phyloP scores from a whole-genome alignment of 345 rosid genomes.

The Citrus maxima region DNA sequence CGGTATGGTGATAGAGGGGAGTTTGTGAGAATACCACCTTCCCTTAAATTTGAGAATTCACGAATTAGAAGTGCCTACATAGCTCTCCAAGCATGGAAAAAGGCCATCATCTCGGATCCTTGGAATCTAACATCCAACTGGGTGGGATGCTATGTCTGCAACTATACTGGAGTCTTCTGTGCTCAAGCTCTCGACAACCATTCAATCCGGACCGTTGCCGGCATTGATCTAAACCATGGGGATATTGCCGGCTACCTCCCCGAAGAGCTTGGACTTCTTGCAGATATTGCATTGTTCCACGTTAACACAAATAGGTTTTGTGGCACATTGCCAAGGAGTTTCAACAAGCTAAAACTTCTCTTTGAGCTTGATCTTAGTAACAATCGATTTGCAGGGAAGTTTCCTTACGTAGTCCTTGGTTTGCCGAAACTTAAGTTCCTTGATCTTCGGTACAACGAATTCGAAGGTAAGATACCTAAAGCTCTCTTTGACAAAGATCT shows the following conservation, averaged over 20 bases:
- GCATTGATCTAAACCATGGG: conserved; percentile 71
- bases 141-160: conserved; percentile 72
- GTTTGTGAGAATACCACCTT: conserved; percentile 35
- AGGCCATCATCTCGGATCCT: conserved; percentile 65
- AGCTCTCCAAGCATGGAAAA: conserved; percentile 86
- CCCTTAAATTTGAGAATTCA: conserved; percentile 46
- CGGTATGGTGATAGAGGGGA: conserved; percentile 16
- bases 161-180: conserved; percentile 76
- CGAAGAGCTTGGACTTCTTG: conserved; percentile 62
- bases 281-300: conserved; percentile 62
- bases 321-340: conserved; percentile 50
- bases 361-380: conserved; percentile 74
- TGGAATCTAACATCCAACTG: conserved; percentile 53
- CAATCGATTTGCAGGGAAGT: conserved; percentile 72
- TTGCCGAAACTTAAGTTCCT: conserved; percentile 62
- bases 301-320: conserved; percentile 83
- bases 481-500: conserved; percentile 65
- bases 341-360: conserved; percentile 44
- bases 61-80: conserved; percentile 61
- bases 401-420: conserved; percentile 57
- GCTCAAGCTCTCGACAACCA: conserved; percentile 45
- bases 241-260: conserved; percentile 77
- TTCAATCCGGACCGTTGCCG: conserved; percentile 58
- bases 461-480: conserved; percentile 66
- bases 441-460: conserved; percentile 83